Evolutionary conservation across 805 yeast species (phyloP).

Genomic region (Yarrowia sp.): DNA sequence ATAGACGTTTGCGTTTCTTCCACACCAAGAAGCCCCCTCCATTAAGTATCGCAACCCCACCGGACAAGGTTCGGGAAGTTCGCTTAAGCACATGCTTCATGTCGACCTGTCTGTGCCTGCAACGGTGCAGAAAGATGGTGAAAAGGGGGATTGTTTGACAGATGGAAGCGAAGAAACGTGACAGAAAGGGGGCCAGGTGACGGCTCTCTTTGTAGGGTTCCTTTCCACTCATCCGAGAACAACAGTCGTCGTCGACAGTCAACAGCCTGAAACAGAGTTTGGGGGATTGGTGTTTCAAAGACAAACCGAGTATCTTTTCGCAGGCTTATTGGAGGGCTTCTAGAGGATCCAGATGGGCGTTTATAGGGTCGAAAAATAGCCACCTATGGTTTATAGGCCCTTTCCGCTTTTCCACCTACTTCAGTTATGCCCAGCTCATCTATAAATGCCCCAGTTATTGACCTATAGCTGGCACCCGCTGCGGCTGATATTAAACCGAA

Average conservation of each 20-base stretch:
- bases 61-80: background rate
- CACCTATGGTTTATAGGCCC: too few relatives aligned
- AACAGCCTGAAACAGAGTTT: constrained; percentile 1
- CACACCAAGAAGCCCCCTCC: background rate
- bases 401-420: too few relatives aligned
- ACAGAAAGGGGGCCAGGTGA: background rate
- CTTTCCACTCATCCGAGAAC: too few relatives aligned
- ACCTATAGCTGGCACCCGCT: background rate
- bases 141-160: too few relatives aligned
- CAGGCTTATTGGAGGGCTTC: too few relatives aligned
- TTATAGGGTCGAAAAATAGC: too few relatives aligned
- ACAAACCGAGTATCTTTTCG: background rate
- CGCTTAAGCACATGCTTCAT: background rate
- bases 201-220: background rate
- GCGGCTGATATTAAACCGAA: background rate
- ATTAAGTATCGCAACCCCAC: constrained; percentile 9
- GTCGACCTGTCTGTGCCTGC: background rate
- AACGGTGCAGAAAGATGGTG: background rate
- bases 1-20: background rate
- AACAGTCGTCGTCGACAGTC: background rate
- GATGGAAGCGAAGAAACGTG: too few relatives aligned
- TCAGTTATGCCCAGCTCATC: background rate
- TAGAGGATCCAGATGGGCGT: too few relatives aligned
- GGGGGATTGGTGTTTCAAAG: constrained; percentile 1
- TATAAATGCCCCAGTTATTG: too few relatives aligned